Percentiles rank a stretch among this genome's conserved stretches.
These are phyloP conservation scores for Plectosphaerella cucumerina DNA, from an alignment of 2,329 filamentous ascomycete species.

Conservation along the genomic window DNA sequence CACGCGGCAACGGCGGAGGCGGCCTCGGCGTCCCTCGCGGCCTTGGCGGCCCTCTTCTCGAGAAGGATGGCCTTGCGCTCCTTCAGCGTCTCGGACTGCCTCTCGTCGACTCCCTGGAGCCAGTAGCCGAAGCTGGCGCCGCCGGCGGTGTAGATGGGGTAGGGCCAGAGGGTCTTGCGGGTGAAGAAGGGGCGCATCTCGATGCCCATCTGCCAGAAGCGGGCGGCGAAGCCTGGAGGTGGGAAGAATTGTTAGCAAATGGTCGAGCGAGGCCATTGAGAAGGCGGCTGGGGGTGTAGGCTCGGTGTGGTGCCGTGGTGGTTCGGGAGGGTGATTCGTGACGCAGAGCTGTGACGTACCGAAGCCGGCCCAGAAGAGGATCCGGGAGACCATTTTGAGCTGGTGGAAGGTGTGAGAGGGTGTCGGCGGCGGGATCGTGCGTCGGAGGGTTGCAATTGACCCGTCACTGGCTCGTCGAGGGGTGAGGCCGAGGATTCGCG, in stretches of 20 bases:
- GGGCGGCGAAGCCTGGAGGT: slow-evolving; percentile 76
- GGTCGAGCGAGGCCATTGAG: slow-evolving; percentile 1
- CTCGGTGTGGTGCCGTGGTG: not conserved
- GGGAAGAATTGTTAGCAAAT: slow-evolving; percentile 14
- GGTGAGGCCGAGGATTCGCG: not conserved
- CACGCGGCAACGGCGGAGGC: slow-evolving; percentile 8
- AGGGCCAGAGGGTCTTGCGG: slow-evolving; percentile 79
- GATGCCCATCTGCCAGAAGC: slow-evolving; percentile 95
- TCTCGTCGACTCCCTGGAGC: slow-evolving; percentile 84
- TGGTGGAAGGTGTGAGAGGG: not conserved
- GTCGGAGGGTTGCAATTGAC: not conserved
- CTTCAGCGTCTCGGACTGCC: slow-evolving; percentile 71
- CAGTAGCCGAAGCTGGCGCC: slow-evolving; percentile 96
- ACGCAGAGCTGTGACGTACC: slow-evolving; percentile 53
- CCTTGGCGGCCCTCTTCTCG: slow-evolving; percentile 78
- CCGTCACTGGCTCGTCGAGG: not conserved
- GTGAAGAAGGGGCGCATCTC: slow-evolving; percentile 96
- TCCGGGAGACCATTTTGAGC: slow-evolving; percentile 54
- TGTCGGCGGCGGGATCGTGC: not conserved
- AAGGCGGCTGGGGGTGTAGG: not conserved
- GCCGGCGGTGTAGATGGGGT: slow-evolving; percentile 81
- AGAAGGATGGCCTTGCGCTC: slow-evolving; percentile 77
- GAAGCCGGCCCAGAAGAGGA: slow-evolving; percentile 87
- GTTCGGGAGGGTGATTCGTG: not conserved
- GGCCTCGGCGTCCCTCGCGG: slow-evolving; percentile 30